Conservation (phyloP, 306 rosid genomes). For the Prunus mume region DNA sequence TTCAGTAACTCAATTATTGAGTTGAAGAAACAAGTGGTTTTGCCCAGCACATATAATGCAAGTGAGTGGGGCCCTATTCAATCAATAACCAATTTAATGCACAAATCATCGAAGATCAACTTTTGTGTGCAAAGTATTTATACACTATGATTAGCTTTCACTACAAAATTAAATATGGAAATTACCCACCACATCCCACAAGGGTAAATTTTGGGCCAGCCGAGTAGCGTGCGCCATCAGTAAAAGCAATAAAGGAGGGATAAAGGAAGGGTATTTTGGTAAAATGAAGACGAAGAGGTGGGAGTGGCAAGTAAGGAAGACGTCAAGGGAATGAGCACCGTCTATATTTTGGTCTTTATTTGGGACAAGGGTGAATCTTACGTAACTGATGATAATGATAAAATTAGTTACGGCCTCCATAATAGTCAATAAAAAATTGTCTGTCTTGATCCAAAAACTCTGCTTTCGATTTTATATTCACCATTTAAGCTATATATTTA, state of each 20-base stretch:
- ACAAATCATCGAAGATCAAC: slow-evolving; percentile 36
- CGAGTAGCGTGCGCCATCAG: neutral
- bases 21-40: slow-evolving; percentile 41
- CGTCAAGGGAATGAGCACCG: slow-evolving; percentile 11
- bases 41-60: slow-evolving; percentile 38
- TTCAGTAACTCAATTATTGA: slow-evolving; percentile 58
- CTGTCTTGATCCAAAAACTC: no score
- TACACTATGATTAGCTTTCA: slow-evolving; percentile 15
- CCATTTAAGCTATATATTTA: no score
- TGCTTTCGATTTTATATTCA: no score
- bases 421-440: neutral
- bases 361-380: slow-evolving; percentile 25
- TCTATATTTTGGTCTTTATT: neutral
- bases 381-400: slow-evolving; percentile 6
- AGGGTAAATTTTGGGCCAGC: slow-evolving; percentile 23
- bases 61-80: slow-evolving; percentile 35
- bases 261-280: slow-evolving; percentile 22
- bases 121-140: slow-evolving; percentile 6
- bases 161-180: slow-evolving; percentile 5
- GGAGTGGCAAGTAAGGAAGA: slow-evolving; percentile 20
- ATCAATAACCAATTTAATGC: slow-evolving; percentile 55
- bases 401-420: neutral
- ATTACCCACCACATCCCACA: neutral
- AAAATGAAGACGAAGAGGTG: neutral
- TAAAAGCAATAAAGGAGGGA: neutral